Conservation (phyloP, 2,329 filamentous ascomycete species). For the Microdochium bolleyi region DNA sequence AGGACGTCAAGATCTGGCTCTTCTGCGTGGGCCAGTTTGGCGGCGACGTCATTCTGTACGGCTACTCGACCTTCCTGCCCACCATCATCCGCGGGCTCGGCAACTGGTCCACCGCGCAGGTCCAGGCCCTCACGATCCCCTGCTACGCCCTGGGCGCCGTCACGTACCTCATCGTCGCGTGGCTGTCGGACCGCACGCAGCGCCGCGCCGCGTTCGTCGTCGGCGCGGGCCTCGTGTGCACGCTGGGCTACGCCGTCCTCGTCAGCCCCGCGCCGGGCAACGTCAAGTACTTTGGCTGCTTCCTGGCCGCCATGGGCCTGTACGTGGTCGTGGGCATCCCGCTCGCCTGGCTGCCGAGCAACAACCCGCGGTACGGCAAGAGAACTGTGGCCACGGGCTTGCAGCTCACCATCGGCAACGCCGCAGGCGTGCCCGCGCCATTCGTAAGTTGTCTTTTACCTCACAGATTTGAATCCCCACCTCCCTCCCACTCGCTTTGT, state of each 20-base stretch:
- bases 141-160: constrained; percentile 58
- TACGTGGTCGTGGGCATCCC: constrained; percentile 36
- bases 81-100: constrained; percentile 60
- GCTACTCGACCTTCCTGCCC: constrained; percentile 59
- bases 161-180: constrained; percentile 49
- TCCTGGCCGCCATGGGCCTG: constrained; percentile 54
- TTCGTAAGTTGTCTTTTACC: constrained; percentile 27
- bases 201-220: constrained; percentile 47
- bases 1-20: constrained; percentile 58
- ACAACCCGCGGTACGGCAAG: constrained; percentile 57
- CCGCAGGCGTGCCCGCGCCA: constrained; percentile 53
- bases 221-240: constrained; percentile 37
- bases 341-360: constrained; percentile 38
- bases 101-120: constrained; percentile 42
- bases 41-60: constrained; percentile 58
- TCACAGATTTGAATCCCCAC: too few relatives aligned
- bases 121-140: constrained; percentile 61
- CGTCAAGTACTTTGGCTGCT: constrained; percentile 55
- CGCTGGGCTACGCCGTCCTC: constrained; percentile 51
- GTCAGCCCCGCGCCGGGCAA: constrained; percentile 23
- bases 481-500: neutral
- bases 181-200: constrained; percentile 49
- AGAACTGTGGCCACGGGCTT: constrained; percentile 52
- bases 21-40: constrained; percentile 55
- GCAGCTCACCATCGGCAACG: constrained; percentile 57